These are phyloP conservation scores for Bimuria novae-zelandiae DNA, from an alignment of 2,329 filamentous ascomycete species.

Conservation along the genomic window DNA sequence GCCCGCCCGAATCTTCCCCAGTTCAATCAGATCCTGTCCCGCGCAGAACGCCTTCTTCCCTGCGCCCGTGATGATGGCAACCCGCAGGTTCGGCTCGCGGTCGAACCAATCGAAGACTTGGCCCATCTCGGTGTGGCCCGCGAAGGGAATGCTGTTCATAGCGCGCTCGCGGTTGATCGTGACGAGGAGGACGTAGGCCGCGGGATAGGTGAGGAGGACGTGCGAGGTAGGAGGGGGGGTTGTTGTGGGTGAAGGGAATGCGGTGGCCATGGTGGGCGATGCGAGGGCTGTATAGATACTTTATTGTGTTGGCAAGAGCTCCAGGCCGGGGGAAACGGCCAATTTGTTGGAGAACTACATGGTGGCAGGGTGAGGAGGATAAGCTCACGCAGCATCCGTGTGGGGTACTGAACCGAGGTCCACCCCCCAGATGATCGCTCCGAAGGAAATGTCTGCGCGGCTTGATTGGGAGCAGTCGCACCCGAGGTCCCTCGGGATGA, in stretches of 20 bases:
- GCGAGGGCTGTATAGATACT: neutral
- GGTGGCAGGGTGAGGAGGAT: constrained; percentile 1
- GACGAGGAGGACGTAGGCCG: constrained; percentile 55
- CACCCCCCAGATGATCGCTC: constrained; percentile 2
- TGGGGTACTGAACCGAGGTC: constrained; percentile 6
- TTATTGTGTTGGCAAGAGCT: neutral
- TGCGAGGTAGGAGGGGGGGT: constrained; percentile 38
- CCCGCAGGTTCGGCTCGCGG: constrained; percentile 53
- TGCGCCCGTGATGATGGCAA: constrained; percentile 55
- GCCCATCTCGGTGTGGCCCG: constrained; percentile 55
- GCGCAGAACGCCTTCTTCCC: constrained; percentile 60
- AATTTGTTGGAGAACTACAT: neutral
- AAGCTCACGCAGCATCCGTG: neutral
- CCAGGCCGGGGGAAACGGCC: neutral
- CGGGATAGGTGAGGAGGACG: constrained; percentile 52
- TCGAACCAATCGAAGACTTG: constrained; percentile 60
- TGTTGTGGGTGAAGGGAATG: constrained; percentile 29
- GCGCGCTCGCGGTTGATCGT: constrained; percentile 57
- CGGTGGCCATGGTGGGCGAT: constrained; percentile 26
- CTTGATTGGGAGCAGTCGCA: neutral
- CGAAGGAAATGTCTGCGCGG: neutral
- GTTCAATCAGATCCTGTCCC: constrained; percentile 59
- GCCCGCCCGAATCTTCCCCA: constrained; percentile 38
- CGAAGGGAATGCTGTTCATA: constrained; percentile 52
- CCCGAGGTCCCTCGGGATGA: too few species aligned